Conservation (phyloP, 1,284 basidiomycete species). For the Apiotrichum akiyoshidainum region DNA sequence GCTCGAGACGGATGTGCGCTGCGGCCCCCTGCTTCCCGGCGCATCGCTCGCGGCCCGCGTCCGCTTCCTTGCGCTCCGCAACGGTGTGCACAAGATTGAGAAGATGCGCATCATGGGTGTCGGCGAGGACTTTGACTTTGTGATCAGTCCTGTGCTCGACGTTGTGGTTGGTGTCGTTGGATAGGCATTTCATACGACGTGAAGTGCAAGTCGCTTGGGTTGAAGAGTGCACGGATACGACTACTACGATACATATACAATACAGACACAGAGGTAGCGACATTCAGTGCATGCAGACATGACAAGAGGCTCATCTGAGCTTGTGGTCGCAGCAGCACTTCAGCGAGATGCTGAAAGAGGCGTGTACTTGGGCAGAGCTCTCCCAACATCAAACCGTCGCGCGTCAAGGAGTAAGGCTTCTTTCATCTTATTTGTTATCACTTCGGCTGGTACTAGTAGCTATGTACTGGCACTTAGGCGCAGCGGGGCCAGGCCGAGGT, state of each 20-base stretch:
- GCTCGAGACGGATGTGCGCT: slow-evolving; percentile 72
- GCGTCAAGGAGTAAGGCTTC: too few species aligned
- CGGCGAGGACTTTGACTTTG: slow-evolving; percentile 65
- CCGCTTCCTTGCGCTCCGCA: slow-evolving; percentile 73
- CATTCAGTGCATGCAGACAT: too few species aligned
- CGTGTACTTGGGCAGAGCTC: too few species aligned
- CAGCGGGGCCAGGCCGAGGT: neutral
- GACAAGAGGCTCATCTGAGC: too few species aligned
- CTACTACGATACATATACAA: too few species aligned
- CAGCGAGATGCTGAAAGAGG: too few species aligned
- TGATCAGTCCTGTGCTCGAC: slow-evolving; percentile 43
- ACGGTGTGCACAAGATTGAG: slow-evolving; percentile 75
- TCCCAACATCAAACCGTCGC: too few species aligned
- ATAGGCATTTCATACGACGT: neutral
- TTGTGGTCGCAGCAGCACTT: too few species aligned
- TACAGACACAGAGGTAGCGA: too few species aligned
- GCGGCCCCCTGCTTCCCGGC: slow-evolving; percentile 74
- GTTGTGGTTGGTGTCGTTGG: slow-evolving; percentile 15
- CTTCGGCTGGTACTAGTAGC: too few species aligned
- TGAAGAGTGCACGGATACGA: too few species aligned
- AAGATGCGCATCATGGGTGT: slow-evolving; percentile 68
- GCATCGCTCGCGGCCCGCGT: slow-evolving; percentile 82
- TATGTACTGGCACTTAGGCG: neutral
- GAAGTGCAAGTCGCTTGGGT: too few species aligned
- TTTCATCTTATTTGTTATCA: neutral